Base-by-base conservation (phyloP, 2,329 filamentous ascomycete species). In the Hypoxylon sp. region DNA sequence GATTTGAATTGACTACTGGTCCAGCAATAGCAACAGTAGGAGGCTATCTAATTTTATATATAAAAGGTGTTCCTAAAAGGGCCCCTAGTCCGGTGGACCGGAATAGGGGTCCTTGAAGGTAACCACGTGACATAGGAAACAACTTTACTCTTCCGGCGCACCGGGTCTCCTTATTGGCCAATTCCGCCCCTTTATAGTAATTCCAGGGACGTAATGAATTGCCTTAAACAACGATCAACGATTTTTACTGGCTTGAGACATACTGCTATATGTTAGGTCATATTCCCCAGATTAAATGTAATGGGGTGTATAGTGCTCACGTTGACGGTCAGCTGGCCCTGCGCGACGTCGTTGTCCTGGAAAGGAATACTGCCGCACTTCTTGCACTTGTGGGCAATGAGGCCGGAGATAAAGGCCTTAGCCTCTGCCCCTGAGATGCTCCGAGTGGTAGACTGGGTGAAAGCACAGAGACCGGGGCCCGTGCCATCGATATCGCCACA, bases 301-400 rank as follows among this genome's bases (percentile, higher is more conserved):
- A 6, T 19, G n/a, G 6, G 39, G 6, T 42, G 39, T 42, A 42
- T 19, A 42, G 3, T 42, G 39, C 39, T 42, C 39, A 42, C 39
- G 39, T 42, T 42, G 39, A 42, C 39, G 8, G 39, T 42, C 39
- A 42, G 39, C n/a, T 42, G 15, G n/a, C 39, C 39, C 39, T 42
- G n/a, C n/a, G 39, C 39, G 10, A 42, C 39, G 11, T 42, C n/a
- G 7, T 42, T 42, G n/a, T 42, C 7, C 39, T 42, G 39, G 39
- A 42, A 42, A 42, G 39, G 39, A 42, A 42, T 42, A 19, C 39
- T 42, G 39, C 39, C 39, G 39, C 39, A 42, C 39, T 42, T 42
- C 7, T 42, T 42, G n/a, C 39, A 42, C n/a, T 7, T 7, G n/a
- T 42, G 39, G 39, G 4, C 39, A 19, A 19, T 19, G n/a, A 42